Percentiles rank a stretch among this genome's conserved stretches.
Conservation (phyloP, 192 early-diverging fungal genomes). For the Glomus cerebriforme region DNA sequence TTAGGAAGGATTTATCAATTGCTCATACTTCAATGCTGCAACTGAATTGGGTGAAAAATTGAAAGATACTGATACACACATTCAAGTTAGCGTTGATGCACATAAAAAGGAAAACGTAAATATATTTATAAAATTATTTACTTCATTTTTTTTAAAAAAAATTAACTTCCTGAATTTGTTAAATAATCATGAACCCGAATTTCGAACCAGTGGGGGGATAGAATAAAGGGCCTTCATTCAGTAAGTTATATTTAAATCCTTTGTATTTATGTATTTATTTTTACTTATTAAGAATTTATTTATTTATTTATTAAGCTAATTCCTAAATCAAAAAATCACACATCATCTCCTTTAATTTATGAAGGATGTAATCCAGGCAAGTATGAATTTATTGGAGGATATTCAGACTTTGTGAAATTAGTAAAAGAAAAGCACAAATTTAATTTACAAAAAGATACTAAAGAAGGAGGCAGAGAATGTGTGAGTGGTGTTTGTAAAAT, state of each 20-base stretch:
- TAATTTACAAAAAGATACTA: neutral
- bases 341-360: conserved; percentile 53
- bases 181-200: neutral
- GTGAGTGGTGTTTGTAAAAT: conserved; percentile 5
- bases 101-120: conserved; percentile 36
- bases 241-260: conserved; percentile 4
- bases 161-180: conserved; percentile 9
- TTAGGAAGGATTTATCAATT: conserved; percentile 49
- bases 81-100: conserved; percentile 39
- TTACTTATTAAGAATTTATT: neutral
- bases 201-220: neutral
- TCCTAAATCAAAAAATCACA: conserved; percentile 33
- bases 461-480: conserved; percentile 3
- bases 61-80: conserved; percentile 29
- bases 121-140: neutral
- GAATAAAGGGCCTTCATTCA: conserved; percentile 10
- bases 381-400: conserved; percentile 46
- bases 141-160: neutral
- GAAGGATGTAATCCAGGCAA: conserved; percentile 43
- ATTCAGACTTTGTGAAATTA: conserved; percentile 40
- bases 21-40: conserved; percentile 46
- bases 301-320: conserved; percentile 13
- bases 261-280: neutral
- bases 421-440: conserved; percentile 11
- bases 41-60: conserved; percentile 37